Base-by-base conservation (phyloP, 306 rosid species). In the Vigna trinervia region DNA sequence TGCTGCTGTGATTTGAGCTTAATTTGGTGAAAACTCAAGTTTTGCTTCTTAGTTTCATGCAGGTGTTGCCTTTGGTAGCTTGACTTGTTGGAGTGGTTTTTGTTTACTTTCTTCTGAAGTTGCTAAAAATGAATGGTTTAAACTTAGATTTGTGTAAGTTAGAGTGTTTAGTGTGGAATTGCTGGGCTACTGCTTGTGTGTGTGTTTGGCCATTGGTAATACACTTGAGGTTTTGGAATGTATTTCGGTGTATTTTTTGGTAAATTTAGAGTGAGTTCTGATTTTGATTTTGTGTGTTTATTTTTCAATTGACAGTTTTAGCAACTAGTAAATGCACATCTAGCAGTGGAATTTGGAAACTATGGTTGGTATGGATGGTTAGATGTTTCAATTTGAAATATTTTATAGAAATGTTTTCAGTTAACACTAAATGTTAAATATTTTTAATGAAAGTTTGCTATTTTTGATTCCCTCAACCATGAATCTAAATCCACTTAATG, bases 61-160 rank as follows among this genome's bases (percentile, higher is more conserved):
- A 0, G 34, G 34, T 30, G 34, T 30, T 30, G 34, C 43, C 1
- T 47, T 9, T 14, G 4, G 50, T 45, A 19, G 38, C 39, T 78
- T 34, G 19, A 58, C 43, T 51, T 1, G 34, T 45, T 48, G 63
- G 38, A 45, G 4, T 17, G 48, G 3, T 12, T 41, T 67, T 57
- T 12, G 11, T 67, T 43, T 77, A 17, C 28, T 15, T 43, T 41
- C 47, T 68, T 28, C 43, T 56, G 38, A 30, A 57, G 58, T 69
- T 45, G 39, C 70, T 45, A 69, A 17, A 77, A 71, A 22, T 61
- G 66, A 61, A 34, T 34, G 64, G 8, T 47, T 78, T 48, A 3
- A 3, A 34, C 69, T 56, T 56, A 26, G 0, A 4, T 61, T 77
- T 11, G 7, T 69, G 26, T 2, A 32, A 14, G 50, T 47, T 48